Evolutionary conservation across 2,329 filamentous ascomycete genomes (phyloP).

Genomic region (Claviceps citrina): DNA sequence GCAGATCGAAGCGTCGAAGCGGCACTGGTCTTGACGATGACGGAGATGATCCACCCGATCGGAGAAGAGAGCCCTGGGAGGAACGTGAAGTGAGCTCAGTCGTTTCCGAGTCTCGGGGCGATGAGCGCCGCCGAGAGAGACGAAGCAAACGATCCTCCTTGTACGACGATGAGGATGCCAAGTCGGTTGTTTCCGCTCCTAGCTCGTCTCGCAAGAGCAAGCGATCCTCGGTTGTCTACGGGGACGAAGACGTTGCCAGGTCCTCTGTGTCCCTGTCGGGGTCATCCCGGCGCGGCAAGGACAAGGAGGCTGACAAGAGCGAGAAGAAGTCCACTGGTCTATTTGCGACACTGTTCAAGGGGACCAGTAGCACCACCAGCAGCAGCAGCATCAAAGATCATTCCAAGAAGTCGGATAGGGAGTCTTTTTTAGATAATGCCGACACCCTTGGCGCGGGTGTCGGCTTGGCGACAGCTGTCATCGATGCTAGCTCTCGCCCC

Average conservation of each 20-base stretch:
- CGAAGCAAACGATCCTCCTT: conserved; percentile 11
- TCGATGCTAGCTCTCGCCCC: conserved; percentile 24
- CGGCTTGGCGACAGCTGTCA: conserved; percentile 39
- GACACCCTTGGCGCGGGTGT: conserved; percentile 54
- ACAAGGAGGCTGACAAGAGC: conserved; percentile 19
- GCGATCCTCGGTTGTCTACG: conserved; percentile 18
- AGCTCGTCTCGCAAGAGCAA: conserved; percentile 10
- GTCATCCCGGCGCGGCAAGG: conserved; percentile 21
- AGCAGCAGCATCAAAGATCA: conserved; percentile 19
- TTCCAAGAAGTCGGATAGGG: conserved; percentile 15
- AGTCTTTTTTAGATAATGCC: conserved; percentile 61
- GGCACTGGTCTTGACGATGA: conserved; percentile 17
- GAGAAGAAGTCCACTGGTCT: conserved; percentile 26
- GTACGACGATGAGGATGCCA: conserved; percentile 30
- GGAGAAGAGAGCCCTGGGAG: conserved; percentile 23
- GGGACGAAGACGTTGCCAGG: conserved; percentile 30
- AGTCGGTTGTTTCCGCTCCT: conserved; percentile 22
- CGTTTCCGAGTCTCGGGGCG: conserved; percentile 28
- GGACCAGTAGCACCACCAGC: conserved; percentile 23
- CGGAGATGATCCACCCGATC: conserved; percentile 25
- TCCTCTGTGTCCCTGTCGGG: conserved; percentile 19
- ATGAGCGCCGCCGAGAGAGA: conserved; percentile 20
- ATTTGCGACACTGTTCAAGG: conserved; percentile 35
- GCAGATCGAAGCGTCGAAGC: conserved; percentile 24
- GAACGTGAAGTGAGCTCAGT: conserved; percentile 35